Evolutionary conservation across 352 stramenopile genomes (phyloP).

Genomic region (Pythium phragmitis): DNA sequence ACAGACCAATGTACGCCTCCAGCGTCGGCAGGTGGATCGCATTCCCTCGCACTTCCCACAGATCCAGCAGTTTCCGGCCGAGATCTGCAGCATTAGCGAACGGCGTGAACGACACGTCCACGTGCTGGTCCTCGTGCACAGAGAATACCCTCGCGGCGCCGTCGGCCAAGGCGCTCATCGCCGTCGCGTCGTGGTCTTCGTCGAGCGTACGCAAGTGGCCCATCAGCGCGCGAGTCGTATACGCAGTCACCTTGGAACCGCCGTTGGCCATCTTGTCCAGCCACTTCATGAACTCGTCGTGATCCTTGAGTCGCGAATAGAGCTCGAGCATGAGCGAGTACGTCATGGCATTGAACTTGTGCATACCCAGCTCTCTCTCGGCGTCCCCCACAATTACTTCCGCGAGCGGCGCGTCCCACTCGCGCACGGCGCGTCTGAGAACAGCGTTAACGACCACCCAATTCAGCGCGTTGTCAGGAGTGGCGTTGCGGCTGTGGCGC

Average conservation of each 20-base stretch:
- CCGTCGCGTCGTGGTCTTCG: conserved; percentile 2
- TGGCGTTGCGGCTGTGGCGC: conserved; percentile 2
- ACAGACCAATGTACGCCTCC: conserved; percentile 20
- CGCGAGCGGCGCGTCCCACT: conserved; percentile 46
- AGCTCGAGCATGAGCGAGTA: conserved; percentile 72
- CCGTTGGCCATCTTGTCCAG: conserved; percentile 42
- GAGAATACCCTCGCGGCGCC: conserved; percentile 6
- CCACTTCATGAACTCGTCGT: conserved; percentile 49
- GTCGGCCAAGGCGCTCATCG: conserved; percentile 10
- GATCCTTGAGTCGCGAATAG: conserved; percentile 47
- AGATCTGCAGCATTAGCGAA: conserved; percentile 10
- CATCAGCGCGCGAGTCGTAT: conserved; percentile 56
- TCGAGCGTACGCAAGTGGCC: conserved; percentile 40
- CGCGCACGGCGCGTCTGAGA: conserved; percentile 54
- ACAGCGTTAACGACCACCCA: conserved; percentile 58
- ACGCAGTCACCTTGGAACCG: conserved; percentile 43
- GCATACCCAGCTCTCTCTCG: conserved; percentile 34
- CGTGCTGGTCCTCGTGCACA: background rate
- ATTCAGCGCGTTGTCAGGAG: conserved; percentile 19
- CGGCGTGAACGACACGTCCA: conserved; percentile 8
- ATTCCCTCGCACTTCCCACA: conserved; percentile 11
- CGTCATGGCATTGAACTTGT: conserved; percentile 61
- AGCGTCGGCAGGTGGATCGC: conserved; percentile 11
- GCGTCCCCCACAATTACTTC: conserved; percentile 54
- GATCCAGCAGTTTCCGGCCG: conserved; percentile 15